A percentile compares a stretch with the other conserved stretches of the same genome.
phyloP scores from a whole-genome alignment of 140 eudicot genomes.

The Anethum foeniculum region DNA sequence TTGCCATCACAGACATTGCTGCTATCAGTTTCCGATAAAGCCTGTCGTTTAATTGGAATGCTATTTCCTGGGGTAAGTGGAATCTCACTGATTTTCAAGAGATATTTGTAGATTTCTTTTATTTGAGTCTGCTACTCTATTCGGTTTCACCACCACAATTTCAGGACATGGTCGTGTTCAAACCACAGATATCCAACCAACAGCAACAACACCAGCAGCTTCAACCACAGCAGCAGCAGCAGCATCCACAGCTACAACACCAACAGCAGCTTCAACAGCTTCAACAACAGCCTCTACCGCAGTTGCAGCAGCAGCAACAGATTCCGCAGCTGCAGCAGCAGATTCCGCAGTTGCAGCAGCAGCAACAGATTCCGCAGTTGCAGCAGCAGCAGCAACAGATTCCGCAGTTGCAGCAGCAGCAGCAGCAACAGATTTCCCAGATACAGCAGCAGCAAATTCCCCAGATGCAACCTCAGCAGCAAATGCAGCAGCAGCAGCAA shows the following conservation, averaged over 20 bases:
- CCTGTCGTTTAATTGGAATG: conserved; percentile 90
- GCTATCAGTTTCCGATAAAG: conserved; percentile 92
- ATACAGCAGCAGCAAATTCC: conserved; percentile 25
- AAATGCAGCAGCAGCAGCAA: conserved; percentile 26
- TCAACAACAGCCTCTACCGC: conserved; percentile 40
- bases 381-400: conserved; percentile 23
- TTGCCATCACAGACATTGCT: conserved; percentile 89
- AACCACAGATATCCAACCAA: conserved; percentile 83
- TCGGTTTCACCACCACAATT: neutral
- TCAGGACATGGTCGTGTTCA: conserved; percentile 97
- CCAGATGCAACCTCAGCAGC: conserved; percentile 25
- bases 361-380: conserved; percentile 22
- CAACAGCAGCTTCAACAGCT: conserved; percentile 39
- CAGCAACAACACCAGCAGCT: conserved; percentile 48
- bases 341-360: conserved; percentile 27
- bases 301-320: conserved; percentile 27
- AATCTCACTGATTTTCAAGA: neutral
- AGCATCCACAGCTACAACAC: conserved; percentile 34
- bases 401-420: conserved; percentile 23
- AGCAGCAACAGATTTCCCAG: conserved; percentile 26
- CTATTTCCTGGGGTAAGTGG: conserved; percentile 94
- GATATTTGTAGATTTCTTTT: neutral
- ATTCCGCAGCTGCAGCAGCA: conserved; percentile 25
- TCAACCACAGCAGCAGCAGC: conserved; percentile 34
- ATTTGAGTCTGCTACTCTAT: neutral